phyloP scores from a whole-genome alignment of 305 asterid species.

The Solanum hybrid region DNA sequence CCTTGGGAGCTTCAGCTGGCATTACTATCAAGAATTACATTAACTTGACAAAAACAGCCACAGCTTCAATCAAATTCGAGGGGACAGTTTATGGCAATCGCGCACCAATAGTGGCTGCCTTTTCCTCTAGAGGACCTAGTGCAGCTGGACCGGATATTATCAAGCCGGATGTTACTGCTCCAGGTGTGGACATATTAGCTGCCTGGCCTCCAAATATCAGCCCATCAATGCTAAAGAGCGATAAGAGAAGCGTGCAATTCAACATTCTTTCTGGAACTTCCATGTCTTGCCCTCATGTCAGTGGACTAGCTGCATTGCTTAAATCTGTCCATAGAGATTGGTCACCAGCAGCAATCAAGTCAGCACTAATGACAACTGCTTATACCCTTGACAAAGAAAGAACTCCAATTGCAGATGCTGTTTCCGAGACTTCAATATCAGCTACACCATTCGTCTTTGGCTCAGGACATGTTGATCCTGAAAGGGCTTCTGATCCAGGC shows the following conservation, averaged over 20 bases:
- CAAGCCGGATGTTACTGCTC: conserved; percentile 70
- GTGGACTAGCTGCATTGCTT: conserved; percentile 57
- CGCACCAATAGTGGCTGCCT: conserved; percentile 59
- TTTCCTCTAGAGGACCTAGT: conserved; percentile 74
- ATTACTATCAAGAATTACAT: conserved; percentile 29
- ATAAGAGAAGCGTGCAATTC: conserved; percentile 39
- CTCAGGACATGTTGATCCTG: conserved; percentile 63
- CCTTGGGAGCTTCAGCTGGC: conserved; percentile 41
- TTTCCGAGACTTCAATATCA: conserved; percentile 13
- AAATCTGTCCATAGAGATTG: conserved; percentile 43
- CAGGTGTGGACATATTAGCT: conserved; percentile 67
- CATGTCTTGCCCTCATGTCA: conserved; percentile 76
- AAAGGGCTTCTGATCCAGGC: conserved; percentile 59
- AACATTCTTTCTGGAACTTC: conserved; percentile 70
- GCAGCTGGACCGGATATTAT: conserved; percentile 31
- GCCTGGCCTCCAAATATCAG: conserved; percentile 68
- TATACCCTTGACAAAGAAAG: conserved; percentile 22
- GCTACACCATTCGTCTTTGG: conserved; percentile 60
- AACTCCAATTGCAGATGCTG: conserved; percentile 43
- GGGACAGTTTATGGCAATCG: conserved; percentile 36
- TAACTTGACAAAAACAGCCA: conserved; percentile 25
- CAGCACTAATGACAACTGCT: conserved; percentile 72
- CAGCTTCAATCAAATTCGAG: conserved; percentile 31
- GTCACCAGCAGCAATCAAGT: conserved; percentile 75
- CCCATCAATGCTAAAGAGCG: conserved; percentile 40